Conservation (phyloP, 345 rosid species). For the Alliaria petiolata region DNA sequence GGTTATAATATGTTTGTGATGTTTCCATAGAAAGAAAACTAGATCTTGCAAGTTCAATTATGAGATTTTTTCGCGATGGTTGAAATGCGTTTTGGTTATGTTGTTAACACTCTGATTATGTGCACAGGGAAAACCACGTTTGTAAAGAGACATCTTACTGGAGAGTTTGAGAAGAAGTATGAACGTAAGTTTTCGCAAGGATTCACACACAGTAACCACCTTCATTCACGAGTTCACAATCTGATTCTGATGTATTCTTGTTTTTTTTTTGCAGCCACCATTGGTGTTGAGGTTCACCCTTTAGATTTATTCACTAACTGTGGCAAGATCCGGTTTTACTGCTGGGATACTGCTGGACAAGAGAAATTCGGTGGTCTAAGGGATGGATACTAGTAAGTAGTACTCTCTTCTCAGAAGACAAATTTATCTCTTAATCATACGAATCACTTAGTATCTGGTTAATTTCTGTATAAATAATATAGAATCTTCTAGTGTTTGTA, state of each 20-base stretch:
- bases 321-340: conserved; percentile 87
- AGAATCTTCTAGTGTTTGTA: neutral
- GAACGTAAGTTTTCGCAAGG: conserved; percentile 77
- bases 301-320: conserved; percentile 93
- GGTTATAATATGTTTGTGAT: neutral
- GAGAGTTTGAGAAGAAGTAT: conserved; percentile 76
- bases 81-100: neutral
- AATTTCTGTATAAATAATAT: too few relatives aligned
- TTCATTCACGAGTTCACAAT: neutral
- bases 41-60: neutral
- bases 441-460: neutral
- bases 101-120: too few relatives aligned
- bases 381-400: conserved; percentile 98
- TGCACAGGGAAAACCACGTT: conserved; percentile 67
- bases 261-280: conserved; percentile 54
- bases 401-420: neutral
- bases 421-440: neutral
- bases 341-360: conserved; percentile 99
- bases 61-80: neutral
- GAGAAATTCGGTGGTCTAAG: conserved; percentile 96
- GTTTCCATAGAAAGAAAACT: neutral
- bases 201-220: neutral
- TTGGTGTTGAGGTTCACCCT: conserved; percentile 98
- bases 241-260: neutral
- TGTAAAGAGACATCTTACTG: conserved; percentile 72